Base-by-base conservation (phyloP, 345 rosid genomes). In the Punica granatum region DNA sequence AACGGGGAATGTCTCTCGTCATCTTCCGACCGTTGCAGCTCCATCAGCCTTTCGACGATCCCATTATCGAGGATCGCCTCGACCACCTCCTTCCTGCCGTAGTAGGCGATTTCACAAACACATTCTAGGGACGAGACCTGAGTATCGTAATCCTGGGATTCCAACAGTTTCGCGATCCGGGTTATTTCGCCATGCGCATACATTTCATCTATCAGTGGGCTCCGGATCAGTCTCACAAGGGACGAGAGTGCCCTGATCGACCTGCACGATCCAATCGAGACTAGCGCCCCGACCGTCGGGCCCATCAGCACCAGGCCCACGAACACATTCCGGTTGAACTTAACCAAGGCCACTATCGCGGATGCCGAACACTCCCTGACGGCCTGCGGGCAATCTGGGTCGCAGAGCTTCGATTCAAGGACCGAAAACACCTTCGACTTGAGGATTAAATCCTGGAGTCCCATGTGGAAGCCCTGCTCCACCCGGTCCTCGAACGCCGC, bases 231-330 rank as follows among this genome's bases (percentile, higher is more conserved):
- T 32, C 66, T 68, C 60, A 86, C 66, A 5, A 84, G 77, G 5
- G 82, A 79, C 11, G 69, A 71, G 1, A 84, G 75, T 9, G 79
- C 82, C 63, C 61, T 53, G 53, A 82, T 78, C 7, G 87, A 81
- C 65, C 72, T 46, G 54, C 54, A 59, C 14, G 86, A 75, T 26
- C 77, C 74, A 70, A 79, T 76, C 9, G 87, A 76, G 32, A 83
- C 71, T 41, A 84, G 58, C 13, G 84, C 80, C 11, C 73, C 70
- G 48, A 81, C 59, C 1, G 74, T 79, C 33, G 75, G 73, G 35
- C 89, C 87, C 92, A 84, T 84, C 34, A 86, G 62, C 69, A 86
- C 85, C 65, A 86, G 42, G 16, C 89, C 87, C 30, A 84, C 88
- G 53, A 82, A 86, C 43, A 86, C 87, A 58, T 86, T 78, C 58